A percentile compares a stretch with the other conserved stretches of the same genome.
phyloP scores from a whole-genome alignment of 2,329 filamentous ascomycete species.

The Alternaria ethzedia region DNA sequence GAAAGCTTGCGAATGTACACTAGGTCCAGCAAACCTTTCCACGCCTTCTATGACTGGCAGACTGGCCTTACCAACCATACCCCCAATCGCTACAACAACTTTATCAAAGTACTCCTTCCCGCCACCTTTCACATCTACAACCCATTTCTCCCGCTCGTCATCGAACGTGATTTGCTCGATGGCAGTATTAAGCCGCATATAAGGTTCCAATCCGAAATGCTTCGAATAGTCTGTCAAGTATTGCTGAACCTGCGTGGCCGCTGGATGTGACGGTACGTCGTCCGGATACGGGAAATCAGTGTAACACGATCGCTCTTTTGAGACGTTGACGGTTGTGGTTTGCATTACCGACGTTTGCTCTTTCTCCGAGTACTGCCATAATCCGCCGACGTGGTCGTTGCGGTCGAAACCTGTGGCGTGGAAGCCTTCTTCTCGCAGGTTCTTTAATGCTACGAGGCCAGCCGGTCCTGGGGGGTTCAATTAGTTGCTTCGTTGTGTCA shows the following conservation, averaged over 20 bases:
- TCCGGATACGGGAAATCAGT: constrained; percentile 27
- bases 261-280: constrained; percentile 23
- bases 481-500: not conserved
- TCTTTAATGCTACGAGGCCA: constrained; percentile 25
- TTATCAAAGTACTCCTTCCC: constrained; percentile 24
- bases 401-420: constrained; percentile 28
- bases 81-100: constrained; percentile 28
- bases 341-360: constrained; percentile 30
- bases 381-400: constrained; percentile 26
- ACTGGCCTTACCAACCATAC: constrained; percentile 21
- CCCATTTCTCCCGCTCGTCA: constrained; percentile 20
- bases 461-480: constrained; percentile 8
- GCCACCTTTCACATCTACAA: constrained; percentile 9
- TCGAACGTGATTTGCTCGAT: constrained; percentile 20
- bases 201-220: constrained; percentile 24
- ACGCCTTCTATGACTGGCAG: constrained; percentile 23
- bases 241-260: constrained; percentile 25
- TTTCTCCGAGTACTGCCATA: constrained; percentile 29
- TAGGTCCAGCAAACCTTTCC: constrained; percentile 22
- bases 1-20: constrained; percentile 20
- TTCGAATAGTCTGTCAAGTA: constrained; percentile 25
- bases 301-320: constrained; percentile 31
- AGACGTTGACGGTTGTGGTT: constrained; percentile 28
- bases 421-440: constrained; percentile 29
- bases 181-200: constrained; percentile 17